Evolutionary conservation across 495 filamentous ascomycete genomes (phyloP).

Genomic region (Cladorrhinum samala): DNA sequence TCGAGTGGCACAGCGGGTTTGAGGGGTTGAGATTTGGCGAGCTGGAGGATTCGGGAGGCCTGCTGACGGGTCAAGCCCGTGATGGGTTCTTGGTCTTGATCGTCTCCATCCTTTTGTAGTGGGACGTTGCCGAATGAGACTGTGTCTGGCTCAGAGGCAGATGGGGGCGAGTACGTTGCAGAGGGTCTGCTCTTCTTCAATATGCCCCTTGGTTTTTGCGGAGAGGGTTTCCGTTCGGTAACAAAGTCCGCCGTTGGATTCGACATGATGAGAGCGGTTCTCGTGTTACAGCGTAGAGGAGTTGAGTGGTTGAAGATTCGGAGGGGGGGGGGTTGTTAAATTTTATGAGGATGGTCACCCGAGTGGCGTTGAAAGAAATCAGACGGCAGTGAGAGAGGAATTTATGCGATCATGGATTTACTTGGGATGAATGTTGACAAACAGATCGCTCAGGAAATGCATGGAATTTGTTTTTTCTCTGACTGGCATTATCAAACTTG

Average conservation of each 20-base stretch:
- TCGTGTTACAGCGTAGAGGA: not conserved
- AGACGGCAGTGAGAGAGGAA: too few species aligned
- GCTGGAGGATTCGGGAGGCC: conserved; percentile 73
- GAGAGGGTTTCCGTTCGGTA: not conserved
- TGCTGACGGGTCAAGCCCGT: conserved; percentile 54
- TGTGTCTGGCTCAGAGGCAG: too few species aligned
- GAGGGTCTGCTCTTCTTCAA: not conserved
- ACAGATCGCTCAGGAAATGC: too few species aligned
- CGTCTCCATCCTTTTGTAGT: too few species aligned
- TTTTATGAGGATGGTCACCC: not conserved
- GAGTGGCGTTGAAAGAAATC: too few species aligned
- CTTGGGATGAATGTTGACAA: too few species aligned
- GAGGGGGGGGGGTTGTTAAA: not conserved
- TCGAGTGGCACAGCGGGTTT: conserved; percentile 46
- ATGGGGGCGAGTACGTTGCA: too few species aligned
- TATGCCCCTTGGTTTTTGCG: conserved; percentile 10
- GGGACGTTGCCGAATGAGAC: too few species aligned
- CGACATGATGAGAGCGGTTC: not conserved
- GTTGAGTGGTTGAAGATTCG: not conserved
- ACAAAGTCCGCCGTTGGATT: not conserved
- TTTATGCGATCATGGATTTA: too few species aligned
- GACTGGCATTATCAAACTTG: not conserved
- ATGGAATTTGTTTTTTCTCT: too few species aligned
- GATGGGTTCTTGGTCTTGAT: conserved; percentile 50
- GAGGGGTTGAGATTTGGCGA: conserved; percentile 55